phyloP scores from a whole-genome alignment of 208 protist species.

The Trypanosoma melophagium region DNA sequence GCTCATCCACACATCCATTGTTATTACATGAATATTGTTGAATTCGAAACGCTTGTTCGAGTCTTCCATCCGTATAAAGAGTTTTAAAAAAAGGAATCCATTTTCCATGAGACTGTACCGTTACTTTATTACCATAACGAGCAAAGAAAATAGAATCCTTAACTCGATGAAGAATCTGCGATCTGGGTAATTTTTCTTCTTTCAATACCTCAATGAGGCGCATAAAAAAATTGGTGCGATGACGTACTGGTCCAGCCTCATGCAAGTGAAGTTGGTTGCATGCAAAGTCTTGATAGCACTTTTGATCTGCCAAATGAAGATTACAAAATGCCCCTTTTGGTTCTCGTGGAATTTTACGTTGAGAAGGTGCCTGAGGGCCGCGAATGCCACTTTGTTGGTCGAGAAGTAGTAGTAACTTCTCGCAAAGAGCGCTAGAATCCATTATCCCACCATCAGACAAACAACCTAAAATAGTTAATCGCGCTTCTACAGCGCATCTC shows the following conservation, averaged over 20 bases:
- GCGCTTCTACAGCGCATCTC: conserved; percentile 58
- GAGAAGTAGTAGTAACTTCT: conserved; percentile 61
- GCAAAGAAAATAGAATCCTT: conserved; percentile 89
- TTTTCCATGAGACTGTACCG: conserved; percentile 70
- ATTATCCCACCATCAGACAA: conserved; percentile 27
- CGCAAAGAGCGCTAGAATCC: conserved; percentile 42
- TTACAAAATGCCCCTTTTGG: conserved; percentile 89
- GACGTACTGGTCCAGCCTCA: conserved; percentile 72
- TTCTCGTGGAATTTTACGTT: conserved; percentile 78
- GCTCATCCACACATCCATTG: conserved; percentile 57
- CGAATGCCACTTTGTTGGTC: conserved; percentile 81
- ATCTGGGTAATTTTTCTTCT: conserved; percentile 46
- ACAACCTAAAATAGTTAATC: conserved; percentile 45
- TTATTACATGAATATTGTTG: conserved; percentile 62
- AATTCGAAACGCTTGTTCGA: conserved; percentile 78
- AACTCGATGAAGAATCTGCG: conserved; percentile 63
- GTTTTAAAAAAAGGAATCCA: conserved; percentile 91
- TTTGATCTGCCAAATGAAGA: conserved; percentile 84
- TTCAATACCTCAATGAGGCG: conserved; percentile 66
- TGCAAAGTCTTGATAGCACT: conserved; percentile 86
- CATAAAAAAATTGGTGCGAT: conserved; percentile 78
- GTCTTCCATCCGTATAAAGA: conserved; percentile 76
- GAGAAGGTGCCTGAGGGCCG: conserved; percentile 72
- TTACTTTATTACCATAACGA: conserved; percentile 87
- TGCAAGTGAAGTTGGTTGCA: conserved; percentile 88